Conservation (phyloP, 202 grass and related monocot genomes). For the Elaeis oleifera region DNA sequence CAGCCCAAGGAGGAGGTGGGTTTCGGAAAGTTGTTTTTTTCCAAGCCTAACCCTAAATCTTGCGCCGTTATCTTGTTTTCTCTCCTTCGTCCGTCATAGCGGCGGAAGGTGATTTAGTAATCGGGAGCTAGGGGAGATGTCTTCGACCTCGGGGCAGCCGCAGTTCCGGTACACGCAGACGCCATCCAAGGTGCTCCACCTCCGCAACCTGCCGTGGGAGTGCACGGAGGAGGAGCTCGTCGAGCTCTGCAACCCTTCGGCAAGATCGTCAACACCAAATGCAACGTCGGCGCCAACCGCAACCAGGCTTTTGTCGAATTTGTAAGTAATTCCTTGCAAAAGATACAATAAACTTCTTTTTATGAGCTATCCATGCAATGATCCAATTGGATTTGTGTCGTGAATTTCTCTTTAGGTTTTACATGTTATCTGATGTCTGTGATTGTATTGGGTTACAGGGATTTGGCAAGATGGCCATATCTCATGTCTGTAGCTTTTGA, state of each 20-base stretch:
- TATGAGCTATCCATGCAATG: too few relatives aligned
- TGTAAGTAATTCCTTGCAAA: conserved; percentile 24
- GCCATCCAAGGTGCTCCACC: conserved; percentile 94
- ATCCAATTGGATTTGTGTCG: background rate
- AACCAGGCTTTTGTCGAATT: conserved; percentile 98
- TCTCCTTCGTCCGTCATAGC: too few relatives aligned
- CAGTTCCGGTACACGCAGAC: conserved; percentile 91
- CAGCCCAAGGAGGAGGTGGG: too few relatives aligned
- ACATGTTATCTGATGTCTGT: background rate
- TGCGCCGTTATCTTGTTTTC: too few relatives aligned
- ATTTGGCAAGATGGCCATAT: background rate
- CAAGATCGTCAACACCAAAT: conserved; percentile 83
- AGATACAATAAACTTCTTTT: too few relatives aligned
- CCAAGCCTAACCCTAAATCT: too few relatives aligned
- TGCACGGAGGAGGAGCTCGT: conserved; percentile 91
- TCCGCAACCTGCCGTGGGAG: conserved; percentile 96
- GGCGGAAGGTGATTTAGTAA: too few relatives aligned
- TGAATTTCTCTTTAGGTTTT: background rate
- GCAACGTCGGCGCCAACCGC: conserved; percentile 87
- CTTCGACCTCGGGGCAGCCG: conserved; percentile 36
- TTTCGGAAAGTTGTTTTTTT: too few relatives aligned
- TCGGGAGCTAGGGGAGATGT: conserved; percentile 30
- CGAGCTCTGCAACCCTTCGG: conserved; percentile 80
- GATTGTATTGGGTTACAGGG: background rate
- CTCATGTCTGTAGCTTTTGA: too few relatives aligned